Conservation (phyloP, 371 early-diverging fungal genomes). For the Mucor racemosus region DNA sequence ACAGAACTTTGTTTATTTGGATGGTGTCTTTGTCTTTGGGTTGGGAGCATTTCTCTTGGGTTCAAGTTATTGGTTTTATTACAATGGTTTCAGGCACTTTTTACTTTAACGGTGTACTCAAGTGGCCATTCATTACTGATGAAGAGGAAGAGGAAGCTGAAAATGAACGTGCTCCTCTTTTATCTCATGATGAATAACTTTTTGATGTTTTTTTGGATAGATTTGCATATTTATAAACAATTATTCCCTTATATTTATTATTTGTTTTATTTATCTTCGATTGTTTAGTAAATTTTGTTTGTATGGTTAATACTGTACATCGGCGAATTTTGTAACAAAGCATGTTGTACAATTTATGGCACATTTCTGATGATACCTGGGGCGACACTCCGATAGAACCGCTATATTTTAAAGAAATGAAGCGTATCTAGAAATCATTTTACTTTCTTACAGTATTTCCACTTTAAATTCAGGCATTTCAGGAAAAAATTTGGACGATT, state of each 20-base stretch:
- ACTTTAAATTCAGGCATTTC: too few species aligned
- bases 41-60: slow-evolving; percentile 91
- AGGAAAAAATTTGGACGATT: too few species aligned
- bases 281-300: too few species aligned
- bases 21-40: slow-evolving; percentile 85
- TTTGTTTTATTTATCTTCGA: too few species aligned
- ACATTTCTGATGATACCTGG: too few species aligned
- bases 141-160: slow-evolving; percentile 30
- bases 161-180: slow-evolving; percentile 39
- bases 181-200: slow-evolving; percentile 19
- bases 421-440: too few species aligned
- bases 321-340: too few species aligned
- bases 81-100: slow-evolving; percentile 91
- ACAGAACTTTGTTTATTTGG: slow-evolving; percentile 94
- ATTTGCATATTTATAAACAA: not conserved
- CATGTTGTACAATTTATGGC: too few species aligned
- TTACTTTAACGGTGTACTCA: slow-evolving; percentile 86
- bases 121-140: slow-evolving; percentile 40
- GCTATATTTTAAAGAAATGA: too few species aligned
- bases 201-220: not conserved
- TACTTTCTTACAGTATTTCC: too few species aligned
- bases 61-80: slow-evolving; percentile 88
- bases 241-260: not conserved
- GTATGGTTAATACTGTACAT: too few species aligned
- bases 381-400: too few species aligned